These are phyloP conservation scores for Backusella australiensis DNA, from an alignment of 192 early-diverging fungal genomes.

Conservation along the genomic window DNA sequence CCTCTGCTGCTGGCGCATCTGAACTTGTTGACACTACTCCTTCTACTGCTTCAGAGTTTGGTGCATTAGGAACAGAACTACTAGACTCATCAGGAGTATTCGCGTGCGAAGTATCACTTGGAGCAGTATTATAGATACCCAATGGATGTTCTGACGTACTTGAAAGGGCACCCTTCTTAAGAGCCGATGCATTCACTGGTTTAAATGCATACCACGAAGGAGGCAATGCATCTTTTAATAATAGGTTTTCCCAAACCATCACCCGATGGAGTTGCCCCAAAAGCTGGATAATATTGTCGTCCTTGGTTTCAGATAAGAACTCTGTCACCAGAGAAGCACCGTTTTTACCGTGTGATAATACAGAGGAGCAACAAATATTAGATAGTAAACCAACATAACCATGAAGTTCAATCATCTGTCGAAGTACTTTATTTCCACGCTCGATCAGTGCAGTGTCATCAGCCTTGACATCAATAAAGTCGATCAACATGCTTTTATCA, in stretches of 20 bases:
- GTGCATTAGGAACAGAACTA: background rate
- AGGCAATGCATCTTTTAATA: slow-evolving; percentile 57
- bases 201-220: slow-evolving; percentile 65
- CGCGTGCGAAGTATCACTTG: background rate
- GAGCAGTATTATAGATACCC: slow-evolving; percentile 17
- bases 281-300: slow-evolving; percentile 43
- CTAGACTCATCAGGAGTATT: background rate
- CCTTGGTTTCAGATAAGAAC: slow-evolving; percentile 53
- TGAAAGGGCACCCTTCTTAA: slow-evolving; percentile 30
- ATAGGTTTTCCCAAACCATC: slow-evolving; percentile 63
- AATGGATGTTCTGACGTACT: slow-evolving; percentile 20
- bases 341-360: slow-evolving; percentile 63
- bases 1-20: slow-evolving; percentile 13
- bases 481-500: slow-evolving; percentile 38
- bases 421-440: slow-evolving; percentile 51
- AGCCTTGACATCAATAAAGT: slow-evolving; percentile 48
- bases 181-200: slow-evolving; percentile 12
- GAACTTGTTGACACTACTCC: background rate
- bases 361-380: slow-evolving; percentile 67
- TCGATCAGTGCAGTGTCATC: slow-evolving; percentile 37
- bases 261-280: slow-evolving; percentile 63
- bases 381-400: slow-evolving; percentile 62
- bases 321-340: slow-evolving; percentile 57
- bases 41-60: slow-evolving; percentile 14
- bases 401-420: slow-evolving; percentile 58